Conservation (phyloP, 345 rosid species). For the Draba incana region DNA sequence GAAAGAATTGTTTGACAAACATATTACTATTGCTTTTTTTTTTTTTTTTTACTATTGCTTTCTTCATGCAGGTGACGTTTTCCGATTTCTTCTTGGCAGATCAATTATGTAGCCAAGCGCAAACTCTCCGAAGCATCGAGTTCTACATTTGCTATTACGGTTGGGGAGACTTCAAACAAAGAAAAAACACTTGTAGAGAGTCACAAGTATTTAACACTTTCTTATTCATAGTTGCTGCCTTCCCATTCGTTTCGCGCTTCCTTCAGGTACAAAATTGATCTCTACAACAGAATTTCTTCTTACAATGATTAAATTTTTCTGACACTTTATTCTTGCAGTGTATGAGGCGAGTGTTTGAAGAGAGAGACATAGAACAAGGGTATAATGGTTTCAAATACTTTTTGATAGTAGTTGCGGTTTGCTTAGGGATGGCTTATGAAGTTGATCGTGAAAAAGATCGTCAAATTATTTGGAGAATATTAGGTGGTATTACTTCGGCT, state of each 20-base stretch:
- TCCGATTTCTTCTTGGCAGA: conserved; percentile 72
- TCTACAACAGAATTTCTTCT: background rate
- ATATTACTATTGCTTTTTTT: conserved; percentile 2
- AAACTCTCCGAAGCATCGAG: conserved; percentile 56
- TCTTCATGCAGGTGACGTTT: conserved; percentile 56
- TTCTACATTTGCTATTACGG: conserved; percentile 65
- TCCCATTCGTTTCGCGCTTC: conserved; percentile 66
- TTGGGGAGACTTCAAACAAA: conserved; percentile 57
- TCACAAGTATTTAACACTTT: conserved; percentile 47
- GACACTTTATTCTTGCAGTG: conserved; percentile 46
- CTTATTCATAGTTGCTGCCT: conserved; percentile 49
- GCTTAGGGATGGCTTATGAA: conserved; percentile 48
- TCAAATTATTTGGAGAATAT: conserved; percentile 44
- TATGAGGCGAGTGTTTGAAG: conserved; percentile 59
- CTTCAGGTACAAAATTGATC: conserved; percentile 53
- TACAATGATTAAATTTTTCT: no score
- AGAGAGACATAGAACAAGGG: conserved; percentile 48
- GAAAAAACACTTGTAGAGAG: conserved; percentile 50
- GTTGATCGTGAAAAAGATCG: conserved; percentile 29
- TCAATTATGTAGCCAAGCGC: conserved; percentile 71
- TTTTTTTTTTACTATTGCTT: background rate
- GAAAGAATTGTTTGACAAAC: background rate
- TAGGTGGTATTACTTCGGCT: conserved; percentile 51
- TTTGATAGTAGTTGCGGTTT: conserved; percentile 55
- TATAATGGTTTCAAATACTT: conserved; percentile 60